Conservation (phyloP, 78 protist species). For the Pigoraptor vietnamica region DNA sequence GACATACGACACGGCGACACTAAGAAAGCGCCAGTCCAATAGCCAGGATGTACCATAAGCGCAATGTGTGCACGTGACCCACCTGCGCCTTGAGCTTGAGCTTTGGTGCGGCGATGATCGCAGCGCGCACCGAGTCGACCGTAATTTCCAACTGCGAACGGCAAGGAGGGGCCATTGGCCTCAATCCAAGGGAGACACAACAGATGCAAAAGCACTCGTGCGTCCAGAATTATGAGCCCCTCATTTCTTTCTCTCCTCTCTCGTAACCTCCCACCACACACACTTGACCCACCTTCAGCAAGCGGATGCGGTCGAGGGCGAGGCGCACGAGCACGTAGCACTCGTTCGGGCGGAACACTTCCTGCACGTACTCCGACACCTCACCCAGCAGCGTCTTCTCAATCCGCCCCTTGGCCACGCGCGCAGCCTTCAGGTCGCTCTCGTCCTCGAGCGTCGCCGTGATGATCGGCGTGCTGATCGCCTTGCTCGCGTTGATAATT, state of each 20-base stretch:
- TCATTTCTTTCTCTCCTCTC: no score
- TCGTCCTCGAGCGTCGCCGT: conserved; percentile 59
- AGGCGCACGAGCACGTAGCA: conserved; percentile 64
- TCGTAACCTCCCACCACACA: no score
- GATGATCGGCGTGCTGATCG: conserved; percentile 92
- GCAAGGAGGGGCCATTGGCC: no score
- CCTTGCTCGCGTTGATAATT: conserved; percentile 95
- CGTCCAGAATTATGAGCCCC: no score
- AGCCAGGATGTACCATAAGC: neutral
- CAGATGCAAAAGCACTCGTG: no score
- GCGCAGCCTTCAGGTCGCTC: conserved; percentile 48
- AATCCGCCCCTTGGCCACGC: conserved; percentile 85
- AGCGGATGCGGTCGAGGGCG: conserved; percentile 56
- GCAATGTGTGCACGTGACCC: neutral
- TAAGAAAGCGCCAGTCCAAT: no score
- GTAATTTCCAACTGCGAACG: conserved; percentile 10
- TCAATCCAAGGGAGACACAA: neutral
- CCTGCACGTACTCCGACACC: conserved; percentile 56
- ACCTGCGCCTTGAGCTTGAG: conserved; percentile 52
- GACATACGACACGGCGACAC: no score
- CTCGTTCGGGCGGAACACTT: conserved; percentile 50
- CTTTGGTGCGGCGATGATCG: conserved; percentile 32
- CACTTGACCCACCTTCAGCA: conserved; percentile 48
- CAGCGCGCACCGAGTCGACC: conserved; percentile 23
- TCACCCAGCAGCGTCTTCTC: conserved; percentile 88